Base-by-base conservation (phyloP, 805 yeast species). In the Cyberlindnera euphorbiae region DNA sequence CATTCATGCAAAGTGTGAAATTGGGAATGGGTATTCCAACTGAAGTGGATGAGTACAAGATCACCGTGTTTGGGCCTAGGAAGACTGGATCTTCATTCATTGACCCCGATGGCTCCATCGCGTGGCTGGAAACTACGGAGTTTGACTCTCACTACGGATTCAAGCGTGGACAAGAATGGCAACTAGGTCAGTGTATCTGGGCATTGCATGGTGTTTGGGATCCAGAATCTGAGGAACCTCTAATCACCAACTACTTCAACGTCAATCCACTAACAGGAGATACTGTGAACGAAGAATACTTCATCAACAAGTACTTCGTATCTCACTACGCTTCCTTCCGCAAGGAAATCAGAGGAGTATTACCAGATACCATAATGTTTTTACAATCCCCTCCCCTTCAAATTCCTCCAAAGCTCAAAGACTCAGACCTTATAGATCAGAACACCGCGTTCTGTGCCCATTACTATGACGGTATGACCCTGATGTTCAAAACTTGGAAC, bases 401-500 rank as follows among this genome's bases (percentile, higher is more conserved):
- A 47, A 53, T 71, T 4, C 96, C 96, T 0, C 96, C 97, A 3
- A 55, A 60, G 9, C 58, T 85, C 42, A 69, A 67, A 40, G 70
- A 68, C 10, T 41, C 56, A 21, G 55, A 64, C 16, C 53, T 78
- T n/a, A 54, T 82, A 11, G 93, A 83, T 50, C 55, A 64, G 1
- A 73, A 71, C 33, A 79, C 90, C 0, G 77, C 83, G 2, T 80
- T 79, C 49, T 78, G 95, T 14, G 93, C 95, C 2, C 98, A 90
- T 60, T 90, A 81, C 57, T 90, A 90, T 56, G 98, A 90, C 57
- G 98, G 97, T 0, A 73, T 90, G 78, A 83, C 97, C 2, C 63
- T 90, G 25, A 80, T 93, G 89, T 82, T 84, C 59, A 87, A 88
- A 60, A 75, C 80, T 5, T 93, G 98, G 98, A 85, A 83, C 52